A percentile compares a stretch with the other conserved stretches of the same genome.
Conservation (phyloP, 1,284 basidiomycete species). For the Porogramme epimiltina region DNA sequence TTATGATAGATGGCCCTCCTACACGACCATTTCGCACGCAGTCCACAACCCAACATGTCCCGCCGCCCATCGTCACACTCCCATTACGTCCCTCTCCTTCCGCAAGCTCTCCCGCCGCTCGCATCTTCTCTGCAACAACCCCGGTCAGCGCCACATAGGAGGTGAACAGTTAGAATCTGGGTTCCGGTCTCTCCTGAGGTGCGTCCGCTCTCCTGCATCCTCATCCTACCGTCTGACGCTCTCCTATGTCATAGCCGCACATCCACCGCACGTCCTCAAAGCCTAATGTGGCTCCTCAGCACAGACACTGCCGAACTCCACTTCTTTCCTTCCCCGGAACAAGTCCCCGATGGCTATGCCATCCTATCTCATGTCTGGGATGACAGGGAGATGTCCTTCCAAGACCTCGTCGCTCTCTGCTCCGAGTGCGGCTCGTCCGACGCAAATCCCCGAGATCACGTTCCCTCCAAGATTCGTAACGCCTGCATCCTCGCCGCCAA, state of each 20-base stretch:
- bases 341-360: background rate
- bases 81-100: too few relatives aligned
- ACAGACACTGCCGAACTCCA: background rate
- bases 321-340: background rate
- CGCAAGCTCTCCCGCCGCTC: too few relatives aligned
- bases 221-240: background rate
- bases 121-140: too few relatives aligned
- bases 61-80: too few relatives aligned
- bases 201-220: background rate
- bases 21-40: too few relatives aligned
- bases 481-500: background rate
- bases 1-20: too few relatives aligned
- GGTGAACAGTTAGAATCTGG: background rate
- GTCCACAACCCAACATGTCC: too few relatives aligned
- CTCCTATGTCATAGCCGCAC: background rate
- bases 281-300: background rate
- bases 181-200: background rate
- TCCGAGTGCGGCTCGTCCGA: background rate
- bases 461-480: background rate
- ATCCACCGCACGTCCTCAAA: background rate
- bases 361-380: slow-evolving; percentile 5
- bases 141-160: too few relatives aligned
- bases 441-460: background rate
- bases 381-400: background rate
- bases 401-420: background rate